phyloP scores from a whole-genome alignment of 2,329 filamentous ascomycete species.

The Fusarium sp. region DNA sequence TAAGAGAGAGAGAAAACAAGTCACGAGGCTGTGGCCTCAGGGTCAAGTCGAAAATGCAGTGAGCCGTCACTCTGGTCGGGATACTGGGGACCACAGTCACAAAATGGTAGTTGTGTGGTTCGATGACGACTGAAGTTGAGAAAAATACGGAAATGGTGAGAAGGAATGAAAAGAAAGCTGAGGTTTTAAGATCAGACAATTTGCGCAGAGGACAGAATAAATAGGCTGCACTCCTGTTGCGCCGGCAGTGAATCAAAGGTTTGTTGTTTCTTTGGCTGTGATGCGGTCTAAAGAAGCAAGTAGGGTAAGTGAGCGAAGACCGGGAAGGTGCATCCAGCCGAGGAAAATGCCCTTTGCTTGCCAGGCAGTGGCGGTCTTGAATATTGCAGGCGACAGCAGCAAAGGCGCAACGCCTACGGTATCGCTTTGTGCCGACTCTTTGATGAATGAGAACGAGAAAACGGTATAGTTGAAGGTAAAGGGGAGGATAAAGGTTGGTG shows the following conservation, averaged over 20 bases:
- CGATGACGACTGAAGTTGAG: slow-evolving; percentile 2
- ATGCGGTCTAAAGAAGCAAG: slow-evolving; percentile 40
- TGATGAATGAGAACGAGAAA: slow-evolving; percentile 19
- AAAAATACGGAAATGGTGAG: background rate
- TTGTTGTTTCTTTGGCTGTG: slow-evolving; percentile 25
- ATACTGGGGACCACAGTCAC: slow-evolving; percentile 6
- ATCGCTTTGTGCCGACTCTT: slow-evolving; percentile 29
- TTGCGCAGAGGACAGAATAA: slow-evolving; percentile 17
- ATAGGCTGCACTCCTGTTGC: slow-evolving; percentile 39
- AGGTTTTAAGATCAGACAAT: slow-evolving; percentile 3
- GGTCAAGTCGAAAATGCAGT: slow-evolving; percentile 1
- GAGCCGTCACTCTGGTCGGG: slow-evolving; percentile 12
- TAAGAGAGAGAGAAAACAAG: background rate
- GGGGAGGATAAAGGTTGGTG: slow-evolving; percentile 28
- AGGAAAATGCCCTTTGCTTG: slow-evolving; percentile 31
- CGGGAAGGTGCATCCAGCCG: slow-evolving; percentile 14
- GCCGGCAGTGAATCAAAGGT: slow-evolving; percentile 38
- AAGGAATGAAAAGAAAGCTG: background rate
- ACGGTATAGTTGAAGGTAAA: slow-evolving; percentile 15
- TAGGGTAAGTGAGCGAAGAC: slow-evolving; percentile 26
- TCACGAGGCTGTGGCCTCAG: background rate
- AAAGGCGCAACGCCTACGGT: slow-evolving; percentile 19
- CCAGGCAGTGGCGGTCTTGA: slow-evolving; percentile 21
- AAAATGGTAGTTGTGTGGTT: slow-evolving; percentile 1
- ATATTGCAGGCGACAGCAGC: slow-evolving; percentile 25